Conservation (phyloP, 2,329 filamentous ascomycete species). For the Paecilomyces sp. region DNA sequence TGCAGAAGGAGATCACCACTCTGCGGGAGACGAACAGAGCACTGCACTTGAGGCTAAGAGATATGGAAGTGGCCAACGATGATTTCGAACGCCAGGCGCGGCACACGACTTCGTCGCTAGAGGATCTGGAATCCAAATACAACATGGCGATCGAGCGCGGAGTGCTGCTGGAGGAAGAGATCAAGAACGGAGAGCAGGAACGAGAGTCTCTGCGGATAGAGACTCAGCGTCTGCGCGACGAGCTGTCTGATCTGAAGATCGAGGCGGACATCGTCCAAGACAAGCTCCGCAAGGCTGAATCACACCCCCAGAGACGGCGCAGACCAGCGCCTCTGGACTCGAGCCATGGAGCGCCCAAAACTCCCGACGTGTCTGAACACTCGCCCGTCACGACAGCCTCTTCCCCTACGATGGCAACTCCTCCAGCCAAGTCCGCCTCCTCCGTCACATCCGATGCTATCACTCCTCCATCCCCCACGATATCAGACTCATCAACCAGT, state of each 20-base stretch:
- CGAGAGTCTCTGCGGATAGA: constrained; percentile 85
- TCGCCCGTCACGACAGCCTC: constrained; percentile 80
- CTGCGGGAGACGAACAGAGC: constrained; percentile 78
- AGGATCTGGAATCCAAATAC: constrained; percentile 95
- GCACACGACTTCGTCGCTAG: constrained; percentile 89
- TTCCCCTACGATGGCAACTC: constrained; percentile 83
- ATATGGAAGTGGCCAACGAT: constrained; percentile 97
- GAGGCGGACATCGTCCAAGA: constrained; percentile 91
- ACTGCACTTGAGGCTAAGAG: constrained; percentile 74
- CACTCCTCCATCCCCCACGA: constrained; percentile 87
- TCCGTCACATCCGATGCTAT: constrained; percentile 58
- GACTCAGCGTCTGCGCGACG: constrained; percentile 79
- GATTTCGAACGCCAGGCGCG: constrained; percentile 95
- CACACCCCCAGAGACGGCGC: constrained; percentile 43
- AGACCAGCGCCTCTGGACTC: constrained; percentile 46
- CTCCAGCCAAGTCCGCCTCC: constrained; percentile 64
- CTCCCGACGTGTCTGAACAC: constrained; percentile 61
- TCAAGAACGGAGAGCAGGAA: constrained; percentile 85
- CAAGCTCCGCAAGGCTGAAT: constrained; percentile 71
- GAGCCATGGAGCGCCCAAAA: constrained; percentile 49
- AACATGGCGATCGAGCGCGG: constrained; percentile 87
- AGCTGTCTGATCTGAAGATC: constrained; percentile 86
- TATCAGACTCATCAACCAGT: constrained; percentile 73
- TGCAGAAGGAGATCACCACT: constrained; percentile 94
- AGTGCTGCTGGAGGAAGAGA: constrained; percentile 92